Evolutionary conservation across 1,284 basidiomycete species (phyloP).

Genomic region (Sanguinoderma infundibulare): DNA sequence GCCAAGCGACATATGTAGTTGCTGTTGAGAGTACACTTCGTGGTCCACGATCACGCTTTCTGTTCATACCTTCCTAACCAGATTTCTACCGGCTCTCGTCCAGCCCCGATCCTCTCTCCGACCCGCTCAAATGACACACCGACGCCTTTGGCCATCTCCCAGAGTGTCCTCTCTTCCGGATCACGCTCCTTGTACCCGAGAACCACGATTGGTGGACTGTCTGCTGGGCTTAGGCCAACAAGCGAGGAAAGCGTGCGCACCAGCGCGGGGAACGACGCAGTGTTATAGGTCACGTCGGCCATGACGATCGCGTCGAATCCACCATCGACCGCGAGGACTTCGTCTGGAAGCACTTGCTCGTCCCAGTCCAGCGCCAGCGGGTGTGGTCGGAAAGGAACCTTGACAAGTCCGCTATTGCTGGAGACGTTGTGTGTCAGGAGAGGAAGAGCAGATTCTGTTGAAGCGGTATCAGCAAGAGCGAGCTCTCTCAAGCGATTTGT

Average conservation of each 20-base stretch:
- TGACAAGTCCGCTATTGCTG: slow-evolving; percentile 48
- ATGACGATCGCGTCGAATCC: slow-evolving; percentile 74
- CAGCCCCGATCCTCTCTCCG: slow-evolving; percentile 56
- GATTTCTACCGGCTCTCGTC: slow-evolving; percentile 70
- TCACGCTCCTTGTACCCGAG: slow-evolving; percentile 88
- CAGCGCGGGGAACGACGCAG: slow-evolving; percentile 76
- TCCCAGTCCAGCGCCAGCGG: slow-evolving; percentile 80
- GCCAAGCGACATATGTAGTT: too few relatives aligned
- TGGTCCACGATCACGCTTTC: too few relatives aligned
- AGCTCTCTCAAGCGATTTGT: background rate
- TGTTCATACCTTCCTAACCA: slow-evolving; percentile 54
- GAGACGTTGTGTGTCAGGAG: slow-evolving; percentile 74
- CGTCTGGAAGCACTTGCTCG: slow-evolving; percentile 50
- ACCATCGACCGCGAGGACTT: slow-evolving; percentile 40
- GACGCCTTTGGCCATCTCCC: slow-evolving; percentile 54
- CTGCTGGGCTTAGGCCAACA: slow-evolving; percentile 31
- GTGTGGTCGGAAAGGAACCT: slow-evolving; percentile 33
- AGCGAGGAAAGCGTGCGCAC: slow-evolving; percentile 58
- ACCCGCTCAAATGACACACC: slow-evolving; percentile 61
- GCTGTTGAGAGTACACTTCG: too few relatives aligned
- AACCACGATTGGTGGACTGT: slow-evolving; percentile 52
- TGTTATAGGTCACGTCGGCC: slow-evolving; percentile 92
- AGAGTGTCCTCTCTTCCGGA: slow-evolving; percentile 70
- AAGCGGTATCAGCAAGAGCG: background rate
- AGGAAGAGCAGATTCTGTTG: slow-evolving; percentile 77